phyloP scores from a whole-genome alignment of 352 stramenopile genomes.

The Globisporangium emineosum region DNA sequence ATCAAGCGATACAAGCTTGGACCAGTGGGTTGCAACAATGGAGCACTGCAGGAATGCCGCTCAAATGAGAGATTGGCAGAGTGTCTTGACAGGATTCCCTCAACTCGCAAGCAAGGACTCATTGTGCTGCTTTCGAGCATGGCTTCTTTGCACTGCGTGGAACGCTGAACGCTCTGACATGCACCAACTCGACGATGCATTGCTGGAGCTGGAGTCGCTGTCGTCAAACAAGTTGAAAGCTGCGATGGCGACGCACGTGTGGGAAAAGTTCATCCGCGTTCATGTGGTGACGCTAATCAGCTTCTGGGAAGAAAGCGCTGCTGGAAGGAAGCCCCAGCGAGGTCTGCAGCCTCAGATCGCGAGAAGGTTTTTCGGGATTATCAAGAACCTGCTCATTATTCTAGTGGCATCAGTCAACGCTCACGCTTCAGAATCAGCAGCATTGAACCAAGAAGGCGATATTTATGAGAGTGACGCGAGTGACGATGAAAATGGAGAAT shows the following conservation, averaged over 20 bases:
- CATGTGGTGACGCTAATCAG: slow-evolving; percentile 79
- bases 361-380: slow-evolving; percentile 75
- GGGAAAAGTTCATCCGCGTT: slow-evolving; percentile 78
- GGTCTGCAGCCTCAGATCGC: slow-evolving; percentile 76
- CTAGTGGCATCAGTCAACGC: slow-evolving; percentile 34
- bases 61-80: slow-evolving; percentile 68
- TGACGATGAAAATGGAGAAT: slow-evolving; percentile 16
- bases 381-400: slow-evolving; percentile 52
- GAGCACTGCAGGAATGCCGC: slow-evolving; percentile 56
- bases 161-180: slow-evolving; percentile 82
- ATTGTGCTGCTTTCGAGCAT: slow-evolving; percentile 66
- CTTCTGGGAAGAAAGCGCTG: slow-evolving; percentile 81
- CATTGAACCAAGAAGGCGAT: background rate
- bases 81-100: slow-evolving; percentile 51
- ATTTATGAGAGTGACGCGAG: slow-evolving; percentile 14
- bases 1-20: slow-evolving; percentile 21
- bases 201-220: slow-evolving; percentile 60
- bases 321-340: slow-evolving; percentile 58
- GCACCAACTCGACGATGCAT: slow-evolving; percentile 75
- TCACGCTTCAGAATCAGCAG: background rate
- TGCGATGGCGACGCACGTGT: slow-evolving; percentile 73
- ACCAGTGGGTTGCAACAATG: slow-evolving; percentile 61
- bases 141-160: slow-evolving; percentile 67
- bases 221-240: slow-evolving; percentile 33
- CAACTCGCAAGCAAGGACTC: slow-evolving; percentile 58